These are phyloP conservation scores for Pestalotiopsis sp. DNA, from an alignment of 2,329 filamentous ascomycete genomes.

Conservation along the genomic window DNA sequence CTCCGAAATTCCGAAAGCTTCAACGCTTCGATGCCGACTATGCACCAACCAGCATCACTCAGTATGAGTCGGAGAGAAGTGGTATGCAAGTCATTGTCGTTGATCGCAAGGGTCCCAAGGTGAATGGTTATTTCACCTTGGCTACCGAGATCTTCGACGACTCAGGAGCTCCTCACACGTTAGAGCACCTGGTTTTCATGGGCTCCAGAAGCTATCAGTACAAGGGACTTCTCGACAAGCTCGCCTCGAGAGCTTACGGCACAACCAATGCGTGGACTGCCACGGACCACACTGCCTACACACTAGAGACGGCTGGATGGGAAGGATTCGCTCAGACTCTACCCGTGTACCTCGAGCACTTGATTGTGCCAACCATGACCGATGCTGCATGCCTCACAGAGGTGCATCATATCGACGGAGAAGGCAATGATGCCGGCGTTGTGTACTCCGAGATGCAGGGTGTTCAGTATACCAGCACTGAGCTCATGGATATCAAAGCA, in stretches of 20 bases:
- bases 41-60: slow-evolving; percentile 82
- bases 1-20: slow-evolving; percentile 72
- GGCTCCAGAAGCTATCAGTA: slow-evolving; percentile 92
- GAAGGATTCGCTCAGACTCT: slow-evolving; percentile 94
- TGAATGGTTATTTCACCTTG: slow-evolving; percentile 91
- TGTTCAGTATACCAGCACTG: slow-evolving; percentile 79
- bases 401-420: slow-evolving; percentile 92
- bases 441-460: slow-evolving; percentile 99
- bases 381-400: slow-evolving; percentile 94
- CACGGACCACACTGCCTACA: slow-evolving; percentile 95
- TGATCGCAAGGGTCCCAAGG: slow-evolving; percentile 90
- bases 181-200: slow-evolving; percentile 85
- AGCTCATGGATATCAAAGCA: slow-evolving; percentile 85
- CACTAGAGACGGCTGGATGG: slow-evolving; percentile 93
- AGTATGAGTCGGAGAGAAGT: slow-evolving; percentile 94
- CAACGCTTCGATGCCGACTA: slow-evolving; percentile 90
- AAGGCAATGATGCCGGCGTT: slow-evolving; percentile 92
- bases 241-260: slow-evolving; percentile 91
- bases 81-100: slow-evolving; percentile 94
- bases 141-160: slow-evolving; percentile 98
- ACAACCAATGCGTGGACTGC: slow-evolving; percentile 97
- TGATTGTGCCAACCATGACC: slow-evolving; percentile 87
- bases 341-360: slow-evolving; percentile 92
- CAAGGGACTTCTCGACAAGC: slow-evolving; percentile 92
- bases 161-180: slow-evolving; percentile 85